Evolutionary conservation across 306 rosid species (phyloP).

Genomic region (Begonia masoniana): DNA sequence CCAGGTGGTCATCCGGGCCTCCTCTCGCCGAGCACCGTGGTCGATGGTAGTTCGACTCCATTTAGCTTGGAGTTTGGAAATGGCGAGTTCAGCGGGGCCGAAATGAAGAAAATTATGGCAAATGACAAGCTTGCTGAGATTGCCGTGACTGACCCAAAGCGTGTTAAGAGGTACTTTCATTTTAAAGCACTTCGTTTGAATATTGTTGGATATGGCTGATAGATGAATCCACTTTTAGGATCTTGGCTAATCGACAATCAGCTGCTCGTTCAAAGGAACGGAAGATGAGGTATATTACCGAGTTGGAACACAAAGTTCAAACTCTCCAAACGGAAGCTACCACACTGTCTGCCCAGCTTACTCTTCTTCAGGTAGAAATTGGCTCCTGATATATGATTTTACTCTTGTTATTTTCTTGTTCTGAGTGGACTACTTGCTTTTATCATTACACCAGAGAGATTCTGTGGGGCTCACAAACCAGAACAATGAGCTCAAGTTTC

Average conservation of each 20-base stretch:
- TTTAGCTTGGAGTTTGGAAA: constrained; percentile 91
- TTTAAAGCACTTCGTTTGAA: constrained; percentile 3
- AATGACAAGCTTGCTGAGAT: constrained; percentile 89
- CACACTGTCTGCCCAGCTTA: constrained; percentile 83
- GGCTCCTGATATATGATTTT: constrained; percentile 1
- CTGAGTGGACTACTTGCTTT: constrained; percentile 4
- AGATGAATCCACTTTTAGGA: constrained; percentile 25
- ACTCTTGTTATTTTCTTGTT: neutral
- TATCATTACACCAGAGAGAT: constrained; percentile 43
- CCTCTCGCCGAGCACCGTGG: constrained; percentile 37
- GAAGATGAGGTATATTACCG: constrained; percentile 87
- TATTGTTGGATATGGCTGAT: neutral
- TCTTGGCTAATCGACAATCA: constrained; percentile 88
- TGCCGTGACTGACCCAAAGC: constrained; percentile 86
- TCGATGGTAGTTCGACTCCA: constrained; percentile 43
- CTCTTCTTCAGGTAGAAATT: constrained; percentile 61
- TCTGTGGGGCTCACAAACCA: constrained; percentile 85
- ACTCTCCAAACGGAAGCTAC: constrained; percentile 93
- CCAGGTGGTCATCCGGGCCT: constrained; percentile 43
- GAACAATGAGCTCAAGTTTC: constrained; percentile 88
- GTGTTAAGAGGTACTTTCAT: constrained; percentile 62
- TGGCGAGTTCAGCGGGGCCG: constrained; percentile 92
- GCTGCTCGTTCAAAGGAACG: constrained; percentile 94
- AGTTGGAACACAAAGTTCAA: constrained; percentile 92
- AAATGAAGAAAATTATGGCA: constrained; percentile 91